Conservation (phyloP, 2,329 filamentous ascomycete species). For the Eurotiales sp. region DNA sequence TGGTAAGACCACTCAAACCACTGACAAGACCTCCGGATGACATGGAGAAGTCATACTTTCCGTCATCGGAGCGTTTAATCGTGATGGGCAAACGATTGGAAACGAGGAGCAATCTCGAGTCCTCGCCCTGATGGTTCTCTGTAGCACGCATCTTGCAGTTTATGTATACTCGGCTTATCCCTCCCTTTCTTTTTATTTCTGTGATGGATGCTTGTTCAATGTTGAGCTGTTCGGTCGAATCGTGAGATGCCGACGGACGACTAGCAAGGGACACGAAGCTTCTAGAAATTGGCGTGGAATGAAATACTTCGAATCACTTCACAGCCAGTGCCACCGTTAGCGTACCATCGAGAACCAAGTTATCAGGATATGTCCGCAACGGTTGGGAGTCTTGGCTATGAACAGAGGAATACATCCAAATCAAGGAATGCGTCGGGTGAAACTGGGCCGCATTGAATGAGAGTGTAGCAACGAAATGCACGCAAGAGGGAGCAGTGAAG, state of each 20-base stretch:
- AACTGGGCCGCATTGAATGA: conserved; percentile 7
- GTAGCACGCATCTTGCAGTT: conserved; percentile 31
- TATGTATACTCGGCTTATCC: background rate
- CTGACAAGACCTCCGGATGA: conserved; percentile 95
- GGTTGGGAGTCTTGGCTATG: conserved; percentile 4
- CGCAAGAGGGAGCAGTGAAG: background rate
- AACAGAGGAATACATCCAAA: conserved; percentile 6
- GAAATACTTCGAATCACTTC: background rate
- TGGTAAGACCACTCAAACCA: conserved; percentile 84
- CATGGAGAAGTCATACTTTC: conserved; percentile 90
- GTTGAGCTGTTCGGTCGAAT: too few relatives aligned
- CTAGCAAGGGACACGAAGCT: too few relatives aligned
- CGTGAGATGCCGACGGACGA: too few relatives aligned
- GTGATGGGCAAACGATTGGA: conserved; percentile 96
- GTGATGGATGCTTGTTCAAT: too few relatives aligned
- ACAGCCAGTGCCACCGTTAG: background rate
- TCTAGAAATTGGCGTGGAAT: too few relatives aligned
- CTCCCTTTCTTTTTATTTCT: too few relatives aligned
- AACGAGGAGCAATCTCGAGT: conserved; percentile 67
- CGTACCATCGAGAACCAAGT: too few relatives aligned
- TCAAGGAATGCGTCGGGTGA: conserved; percentile 14
- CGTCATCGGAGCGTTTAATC: conserved; percentile 89
- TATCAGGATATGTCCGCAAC: background rate
- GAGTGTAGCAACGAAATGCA: background rate
- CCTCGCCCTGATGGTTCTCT: conserved; percentile 30